Evolutionary conservation across 208 protist genomes (phyloP), one percentile per base, ranked within the genome.

Genomic region (Leishmania aethiopica): DNA sequence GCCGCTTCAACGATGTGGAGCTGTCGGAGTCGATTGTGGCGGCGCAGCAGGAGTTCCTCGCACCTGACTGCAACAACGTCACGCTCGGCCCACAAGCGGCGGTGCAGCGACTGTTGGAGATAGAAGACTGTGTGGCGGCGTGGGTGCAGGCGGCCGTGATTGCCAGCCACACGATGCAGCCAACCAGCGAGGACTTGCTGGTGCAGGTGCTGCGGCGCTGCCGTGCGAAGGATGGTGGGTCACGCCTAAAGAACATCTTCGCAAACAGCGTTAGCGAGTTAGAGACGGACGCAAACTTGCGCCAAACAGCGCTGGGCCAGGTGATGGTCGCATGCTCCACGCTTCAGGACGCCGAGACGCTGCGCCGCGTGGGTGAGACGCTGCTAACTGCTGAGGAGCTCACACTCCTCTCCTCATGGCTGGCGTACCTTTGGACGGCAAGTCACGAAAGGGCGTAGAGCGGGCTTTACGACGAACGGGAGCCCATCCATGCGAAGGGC

Each of bases 121-220:
- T 93, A 37, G 19, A 75, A 37, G 86, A 82, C 57, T 81, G 74
- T 47, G 85, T 89, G 13, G 84, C 85, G 74, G 92, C 94, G 67
- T 97, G 94, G 94, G 88, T 90, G 51, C 83, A 76, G 60, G 94
- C 94, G 10, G 84, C 94, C 25, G 75, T 73, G 32, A 88, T 97
- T 45, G 86, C 88, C 3, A 84, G 72, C 35, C 53, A 81, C 71
- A 85, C 89, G 40, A 37, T 82, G 73, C 84, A 91, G 19, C 80
- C 81, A 7, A 76, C 92, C 1, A 84, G 84, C 59, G 84, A 87
- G 49, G 94, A 95, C 62, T 75, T 97, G 45, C 86, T 95, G 0
- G 86, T 90, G 47, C 94, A 97, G 84, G 84, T 95, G 47, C 72
- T 95, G 42, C 92, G 91, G 32, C 87, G 88, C n/a, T 92, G 89